Evolutionary conservation across 2,329 filamentous ascomycete genomes (phyloP).

Genomic region (Epicoccum nigrum): DNA sequence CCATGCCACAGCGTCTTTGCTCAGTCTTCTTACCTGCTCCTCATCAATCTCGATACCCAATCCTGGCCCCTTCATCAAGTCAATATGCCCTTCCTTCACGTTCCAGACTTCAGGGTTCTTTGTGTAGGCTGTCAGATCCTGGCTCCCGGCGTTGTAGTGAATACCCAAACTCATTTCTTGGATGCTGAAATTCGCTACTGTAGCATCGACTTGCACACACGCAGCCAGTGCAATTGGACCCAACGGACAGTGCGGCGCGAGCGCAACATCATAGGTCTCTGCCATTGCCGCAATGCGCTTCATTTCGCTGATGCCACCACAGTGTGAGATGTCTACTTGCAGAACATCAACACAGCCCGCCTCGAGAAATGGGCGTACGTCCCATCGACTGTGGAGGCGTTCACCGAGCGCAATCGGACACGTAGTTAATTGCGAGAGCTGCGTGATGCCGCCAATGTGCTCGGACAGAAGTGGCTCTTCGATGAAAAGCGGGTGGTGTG

Average conservation of each 20-base stretch:
- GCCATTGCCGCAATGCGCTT: conserved; percentile 72
- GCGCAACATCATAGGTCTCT: conserved; percentile 74
- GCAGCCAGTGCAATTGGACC: conserved; percentile 77
- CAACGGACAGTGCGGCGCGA: conserved; percentile 76
- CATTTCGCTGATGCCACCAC: conserved; percentile 75
- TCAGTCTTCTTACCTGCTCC: conserved; percentile 66
- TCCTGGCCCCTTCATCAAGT: conserved; percentile 64
- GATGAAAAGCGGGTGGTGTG: conserved; percentile 74
- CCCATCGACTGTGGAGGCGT: conserved; percentile 74
- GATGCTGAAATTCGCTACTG: conserved; percentile 69
- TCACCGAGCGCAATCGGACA: conserved; percentile 76
- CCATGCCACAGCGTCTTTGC: conserved; percentile 68
- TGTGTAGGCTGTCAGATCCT: conserved; percentile 64
- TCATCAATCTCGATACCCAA: conserved; percentile 74
- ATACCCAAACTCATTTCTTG: conserved; percentile 82
- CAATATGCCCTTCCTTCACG: conserved; percentile 70
- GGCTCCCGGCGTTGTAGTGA: conserved; percentile 68
- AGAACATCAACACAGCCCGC: conserved; percentile 71
- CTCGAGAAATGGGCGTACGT: conserved; percentile 74
- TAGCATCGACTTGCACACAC: conserved; percentile 68
- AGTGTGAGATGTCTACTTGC: conserved; percentile 75
- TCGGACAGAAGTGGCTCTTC: conserved; percentile 76
- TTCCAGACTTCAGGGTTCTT: conserved; percentile 69
- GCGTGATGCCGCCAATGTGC: conserved; percentile 69
- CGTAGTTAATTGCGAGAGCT: conserved; percentile 62